These are phyloP conservation scores for Xanthoconium purpureum DNA, from an alignment of 768 basidiomycete species.

Conservation along the genomic window DNA sequence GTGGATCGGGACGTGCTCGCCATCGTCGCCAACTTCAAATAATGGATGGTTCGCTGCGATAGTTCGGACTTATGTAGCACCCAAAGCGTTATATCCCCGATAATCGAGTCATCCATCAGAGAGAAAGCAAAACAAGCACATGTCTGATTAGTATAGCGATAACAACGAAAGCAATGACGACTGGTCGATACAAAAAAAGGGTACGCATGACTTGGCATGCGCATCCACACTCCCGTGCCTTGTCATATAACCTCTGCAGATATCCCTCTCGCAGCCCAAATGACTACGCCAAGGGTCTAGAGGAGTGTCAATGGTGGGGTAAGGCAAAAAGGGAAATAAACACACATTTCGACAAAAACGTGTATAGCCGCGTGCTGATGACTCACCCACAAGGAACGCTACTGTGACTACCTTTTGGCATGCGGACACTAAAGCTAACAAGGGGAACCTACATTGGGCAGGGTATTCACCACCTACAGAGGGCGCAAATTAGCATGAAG, in stretches of 20 bases:
- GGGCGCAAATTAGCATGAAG: background rate
- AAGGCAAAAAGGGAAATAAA: background rate
- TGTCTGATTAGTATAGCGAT: background rate
- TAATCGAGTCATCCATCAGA: background rate
- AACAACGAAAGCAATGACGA: background rate
- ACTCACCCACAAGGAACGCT: background rate
- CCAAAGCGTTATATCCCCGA: too few species aligned
- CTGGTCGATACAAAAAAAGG: background rate
- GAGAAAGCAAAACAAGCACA: background rate
- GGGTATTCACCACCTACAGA: constrained; percentile 1
- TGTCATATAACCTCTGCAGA: background rate
- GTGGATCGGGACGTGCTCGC: constrained; percentile 6
- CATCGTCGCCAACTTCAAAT: constrained; percentile 14
- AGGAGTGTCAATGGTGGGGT: background rate
- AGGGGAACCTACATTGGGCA: constrained; percentile 7
- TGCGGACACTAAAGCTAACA: background rate
- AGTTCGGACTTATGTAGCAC: background rate
- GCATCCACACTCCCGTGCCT: background rate
- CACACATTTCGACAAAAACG: constrained; percentile 2
- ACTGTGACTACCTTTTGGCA: background rate
- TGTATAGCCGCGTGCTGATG: background rate
- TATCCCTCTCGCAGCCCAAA: background rate
- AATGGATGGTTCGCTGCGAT: background rate
- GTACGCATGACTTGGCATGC: constrained; percentile 2
- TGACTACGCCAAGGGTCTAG: constrained; percentile 2